Evolutionary conservation across 345 rosid species (phyloP).

Genomic region (Eucalyptus pauciflora): DNA sequence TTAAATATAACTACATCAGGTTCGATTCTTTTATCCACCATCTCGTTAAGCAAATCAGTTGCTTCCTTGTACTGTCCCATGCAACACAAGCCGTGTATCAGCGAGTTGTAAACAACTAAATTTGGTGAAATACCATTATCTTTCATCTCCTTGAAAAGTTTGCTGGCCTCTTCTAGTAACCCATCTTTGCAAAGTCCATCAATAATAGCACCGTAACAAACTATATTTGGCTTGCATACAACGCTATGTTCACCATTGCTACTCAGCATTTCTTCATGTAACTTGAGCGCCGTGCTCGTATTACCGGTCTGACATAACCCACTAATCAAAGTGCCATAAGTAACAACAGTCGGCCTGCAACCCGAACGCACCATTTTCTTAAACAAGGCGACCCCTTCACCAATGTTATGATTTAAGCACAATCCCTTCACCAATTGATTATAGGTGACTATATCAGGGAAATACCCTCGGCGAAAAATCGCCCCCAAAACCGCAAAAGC

Average conservation of each 20-base stretch:
- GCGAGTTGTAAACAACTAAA: constrained; percentile 2
- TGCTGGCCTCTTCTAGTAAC: constrained; percentile 8
- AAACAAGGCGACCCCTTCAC: not conserved
- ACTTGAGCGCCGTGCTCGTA: not conserved
- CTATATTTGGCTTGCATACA: not conserved
- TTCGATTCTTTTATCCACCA: constrained; percentile 2
- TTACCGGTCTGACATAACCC: constrained; percentile 10
- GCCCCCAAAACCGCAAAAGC: constrained; percentile 11
- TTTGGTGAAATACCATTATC: constrained; percentile 2
- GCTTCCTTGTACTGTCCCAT: constrained; percentile 1
- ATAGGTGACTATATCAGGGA: constrained; percentile 4
- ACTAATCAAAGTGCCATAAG: constrained; percentile 4
- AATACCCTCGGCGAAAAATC: constrained; percentile 9
- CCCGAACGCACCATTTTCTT: constrained; percentile 4
- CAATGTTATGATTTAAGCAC: not conserved
- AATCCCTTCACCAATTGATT: constrained; percentile 16
- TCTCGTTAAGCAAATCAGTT: constrained; percentile 1
- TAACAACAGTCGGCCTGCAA: constrained; percentile 1
- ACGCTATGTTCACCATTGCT: not conserved
- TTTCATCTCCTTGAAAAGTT: constrained; percentile 17
- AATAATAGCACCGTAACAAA: constrained; percentile 4
- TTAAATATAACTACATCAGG: not conserved
- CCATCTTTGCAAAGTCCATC: constrained; percentile 19
- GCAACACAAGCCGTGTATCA: constrained; percentile 9
- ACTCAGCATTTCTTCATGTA: constrained; percentile 6